Conservation (phyloP, 495 filamentous ascomycete species). For the Xylaria venustula region DNA sequence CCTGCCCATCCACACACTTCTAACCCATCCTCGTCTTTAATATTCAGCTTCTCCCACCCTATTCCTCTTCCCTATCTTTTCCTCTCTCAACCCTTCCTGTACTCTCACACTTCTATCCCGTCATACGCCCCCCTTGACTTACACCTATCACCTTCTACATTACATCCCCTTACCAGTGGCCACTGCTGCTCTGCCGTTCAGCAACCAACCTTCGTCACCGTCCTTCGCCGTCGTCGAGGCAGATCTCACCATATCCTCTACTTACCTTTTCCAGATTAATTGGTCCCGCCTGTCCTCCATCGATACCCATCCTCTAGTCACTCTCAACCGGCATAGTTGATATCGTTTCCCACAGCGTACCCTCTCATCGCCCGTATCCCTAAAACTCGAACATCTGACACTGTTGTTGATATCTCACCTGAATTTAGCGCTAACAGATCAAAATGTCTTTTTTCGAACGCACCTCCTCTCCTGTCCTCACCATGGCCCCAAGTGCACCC, state of each 20-base stretch:
- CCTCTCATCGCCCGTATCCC: neutral
- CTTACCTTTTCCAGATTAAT: slow-evolving; percentile 26
- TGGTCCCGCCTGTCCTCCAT: slow-evolving; percentile 9
- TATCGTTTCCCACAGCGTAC: neutral
- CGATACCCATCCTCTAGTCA: slow-evolving; percentile 8
- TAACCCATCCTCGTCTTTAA: slow-evolving; percentile 11
- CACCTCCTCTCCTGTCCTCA: slow-evolving; percentile 51
- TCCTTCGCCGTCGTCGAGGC: neutral
- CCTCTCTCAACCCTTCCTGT: neutral
- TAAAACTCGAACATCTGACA: slow-evolving; percentile 19
- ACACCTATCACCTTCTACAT: slow-evolving; percentile 1
- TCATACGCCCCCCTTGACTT: slow-evolving; percentile 5
- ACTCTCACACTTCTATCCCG: neutral
- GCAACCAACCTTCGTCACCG: neutral
- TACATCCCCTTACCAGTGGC: neutral
- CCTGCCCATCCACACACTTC: slow-evolving; percentile 11
- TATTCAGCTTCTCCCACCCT: slow-evolving; percentile 13
- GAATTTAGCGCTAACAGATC: slow-evolving; percentile 37
- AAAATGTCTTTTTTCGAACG: slow-evolving; percentile 48
- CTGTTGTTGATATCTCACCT: slow-evolving; percentile 29
- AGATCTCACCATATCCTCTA: slow-evolving; percentile 11
- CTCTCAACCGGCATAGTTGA: slow-evolving; percentile 15
- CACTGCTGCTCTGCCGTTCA: neutral
- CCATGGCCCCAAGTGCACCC: slow-evolving; percentile 48
- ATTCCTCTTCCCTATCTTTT: neutral